Percentiles rank a stretch among this genome's conserved stretches.
These are phyloP conservation scores for Epichloe festucae DNA, from an alignment of 2,329 filamentous ascomycete genomes.

Conservation along the genomic window DNA sequence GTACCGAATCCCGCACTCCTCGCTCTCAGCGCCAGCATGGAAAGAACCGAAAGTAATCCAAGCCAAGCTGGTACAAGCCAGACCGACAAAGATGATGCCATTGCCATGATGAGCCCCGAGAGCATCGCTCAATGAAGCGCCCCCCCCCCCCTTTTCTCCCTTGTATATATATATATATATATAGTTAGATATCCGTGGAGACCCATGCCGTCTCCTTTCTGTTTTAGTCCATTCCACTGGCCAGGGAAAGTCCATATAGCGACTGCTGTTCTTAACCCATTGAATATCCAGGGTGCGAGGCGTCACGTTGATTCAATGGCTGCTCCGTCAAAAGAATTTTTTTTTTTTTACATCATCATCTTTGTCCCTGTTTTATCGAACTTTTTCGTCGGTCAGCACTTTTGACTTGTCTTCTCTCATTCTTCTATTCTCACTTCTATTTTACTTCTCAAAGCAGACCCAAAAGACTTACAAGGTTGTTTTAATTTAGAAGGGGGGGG, in stretches of 20 bases:
- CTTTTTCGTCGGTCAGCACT: neutral
- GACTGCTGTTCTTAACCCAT: too few relatives aligned
- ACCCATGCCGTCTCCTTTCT: neutral
- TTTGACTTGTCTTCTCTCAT: neutral
- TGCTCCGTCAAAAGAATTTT: too few relatives aligned
- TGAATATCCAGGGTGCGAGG: too few relatives aligned
- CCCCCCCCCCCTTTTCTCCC: neutral
- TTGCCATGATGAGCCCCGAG: constrained; percentile 76
- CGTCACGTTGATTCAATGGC: too few relatives aligned
- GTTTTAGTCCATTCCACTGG: neutral
- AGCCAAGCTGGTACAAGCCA: constrained; percentile 46
- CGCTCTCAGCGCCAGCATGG: constrained; percentile 39
- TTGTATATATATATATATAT: neutral
- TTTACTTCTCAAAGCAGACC: neutral
- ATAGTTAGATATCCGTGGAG: neutral
- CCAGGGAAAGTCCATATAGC: neutral
- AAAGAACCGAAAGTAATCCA: constrained; percentile 43
- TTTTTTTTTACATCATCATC: neutral
- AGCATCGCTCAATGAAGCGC: constrained; percentile 45
- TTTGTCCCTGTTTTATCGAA: neutral
- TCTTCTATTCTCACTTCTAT: neutral
- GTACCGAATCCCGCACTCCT: constrained; percentile 26
- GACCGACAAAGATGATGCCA: constrained; percentile 54
- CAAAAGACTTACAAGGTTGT: neutral
- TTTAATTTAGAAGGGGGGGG: neutral